Evolutionary conservation across 2,329 filamentous ascomycete species (phyloP), one percentile per base, ranked within the genome.

Genomic region (Aureobasidium sp.): DNA sequence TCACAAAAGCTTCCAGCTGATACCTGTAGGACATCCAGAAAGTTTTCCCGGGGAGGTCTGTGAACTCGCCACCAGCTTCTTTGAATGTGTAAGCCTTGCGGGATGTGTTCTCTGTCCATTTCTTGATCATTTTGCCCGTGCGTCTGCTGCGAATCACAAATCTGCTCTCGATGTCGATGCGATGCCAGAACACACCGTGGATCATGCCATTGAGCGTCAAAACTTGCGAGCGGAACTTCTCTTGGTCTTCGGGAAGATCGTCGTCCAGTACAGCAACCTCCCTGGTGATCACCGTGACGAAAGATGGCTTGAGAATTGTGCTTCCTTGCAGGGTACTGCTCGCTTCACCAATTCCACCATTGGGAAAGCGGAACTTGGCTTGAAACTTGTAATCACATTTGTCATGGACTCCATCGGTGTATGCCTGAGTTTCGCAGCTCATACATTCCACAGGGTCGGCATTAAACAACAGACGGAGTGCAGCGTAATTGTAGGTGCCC

Each of bases 1-100:
- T 68, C 27, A 75, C 72, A 65, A 76, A 76, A 15, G 68, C 69
- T 61, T 75, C 72, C 9, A 75, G 61, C 64, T 72, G 69, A 52
- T 72, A 72, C 14, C 73, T 64, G 65, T 75, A 75, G 22, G 73
- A 74, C 14, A 67, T 64, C 72, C 74, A 75, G 62, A 14, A 39
- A n/a, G 29, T 25, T n/a, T 52, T 11, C 0, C 31, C 49, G 22
- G 31, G 49, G 11, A 52, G 11, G 5, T 37, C 31, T 11, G 49
- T n/a, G 17, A 52, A 52, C 5, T 52, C 49, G 5, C 31, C 49
- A 5, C 49, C 49, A 22, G 29, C 49, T 52, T 52, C 49, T 12
- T 27, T 17, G 34, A 37, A 52, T 9, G 49, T 37, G 11, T 52
- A 52, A 3, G 49, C 31, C 17, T 37, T 37, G 34, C 34, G 49